Conservation (phyloP, 805 yeast species). For the Gaillardinia entomophila region DNA sequence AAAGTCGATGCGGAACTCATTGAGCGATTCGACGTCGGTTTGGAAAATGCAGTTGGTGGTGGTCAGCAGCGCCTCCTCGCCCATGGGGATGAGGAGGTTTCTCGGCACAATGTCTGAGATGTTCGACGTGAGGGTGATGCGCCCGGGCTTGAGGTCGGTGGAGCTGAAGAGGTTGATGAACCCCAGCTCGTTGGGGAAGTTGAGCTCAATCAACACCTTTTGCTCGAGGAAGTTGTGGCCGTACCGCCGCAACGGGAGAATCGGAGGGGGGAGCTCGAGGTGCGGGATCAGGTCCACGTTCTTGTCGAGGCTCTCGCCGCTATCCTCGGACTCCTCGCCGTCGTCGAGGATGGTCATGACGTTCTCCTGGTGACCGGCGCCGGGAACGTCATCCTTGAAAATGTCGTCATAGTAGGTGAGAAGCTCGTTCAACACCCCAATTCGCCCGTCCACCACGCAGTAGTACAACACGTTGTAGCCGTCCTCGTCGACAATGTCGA, state of each 20-base stretch:
- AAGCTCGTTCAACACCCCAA: slow-evolving; percentile 69
- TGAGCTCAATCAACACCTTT: slow-evolving; percentile 75
- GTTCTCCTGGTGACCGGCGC: background rate
- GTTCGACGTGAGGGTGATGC: slow-evolving; percentile 75
- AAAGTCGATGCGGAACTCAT: slow-evolving; percentile 68
- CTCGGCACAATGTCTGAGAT: slow-evolving; percentile 83
- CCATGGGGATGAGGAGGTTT: slow-evolving; percentile 72
- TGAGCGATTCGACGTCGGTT: slow-evolving; percentile 61
- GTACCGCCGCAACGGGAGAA: slow-evolving; percentile 85
- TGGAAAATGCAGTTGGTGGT: slow-evolving; percentile 68
- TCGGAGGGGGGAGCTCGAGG: slow-evolving; percentile 90
- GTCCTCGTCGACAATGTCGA: slow-evolving; percentile 67
- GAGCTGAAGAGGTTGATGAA: slow-evolving; percentile 43
- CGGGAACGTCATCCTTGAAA: background rate
- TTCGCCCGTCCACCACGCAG: slow-evolving; percentile 92
- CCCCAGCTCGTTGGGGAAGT: slow-evolving; percentile 47
- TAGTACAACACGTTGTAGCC: slow-evolving; percentile 78
- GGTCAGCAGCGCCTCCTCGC: slow-evolving; percentile 48
- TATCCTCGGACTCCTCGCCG: slow-evolving; percentile 33
- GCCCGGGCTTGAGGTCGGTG: slow-evolving; percentile 56
- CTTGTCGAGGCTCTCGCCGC: slow-evolving; percentile 26
- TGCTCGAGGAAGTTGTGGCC: slow-evolving; percentile 95
- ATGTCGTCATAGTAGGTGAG: slow-evolving; percentile 31
- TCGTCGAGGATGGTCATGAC: slow-evolving; percentile 10
- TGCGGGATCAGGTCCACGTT: slow-evolving; percentile 79